phyloP scores from a whole-genome alignment of 306 rosid species.

The Cyamopsis tetragonoloba region DNA sequence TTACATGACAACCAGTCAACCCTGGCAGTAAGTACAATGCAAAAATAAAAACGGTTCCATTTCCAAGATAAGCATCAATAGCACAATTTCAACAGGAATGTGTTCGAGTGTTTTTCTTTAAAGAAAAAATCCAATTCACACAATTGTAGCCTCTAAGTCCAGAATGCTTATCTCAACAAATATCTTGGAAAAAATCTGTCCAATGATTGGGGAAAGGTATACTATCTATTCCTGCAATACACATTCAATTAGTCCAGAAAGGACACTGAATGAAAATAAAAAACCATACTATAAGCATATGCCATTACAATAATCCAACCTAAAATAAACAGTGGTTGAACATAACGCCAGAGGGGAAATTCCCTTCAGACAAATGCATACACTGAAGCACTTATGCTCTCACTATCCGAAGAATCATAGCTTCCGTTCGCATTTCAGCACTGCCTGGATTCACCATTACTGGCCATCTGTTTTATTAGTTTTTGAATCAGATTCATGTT shows the following conservation, averaged over 20 bases:
- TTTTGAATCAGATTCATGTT: conserved; percentile 51
- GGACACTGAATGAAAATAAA: conserved; percentile 31
- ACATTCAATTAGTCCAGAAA: conserved; percentile 32
- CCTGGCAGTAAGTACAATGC: background rate
- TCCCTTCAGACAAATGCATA: conserved; percentile 20
- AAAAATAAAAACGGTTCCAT: background rate
- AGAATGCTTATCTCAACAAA: conserved; percentile 33
- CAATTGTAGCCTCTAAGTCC: conserved; percentile 9
- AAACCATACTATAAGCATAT: conserved; percentile 29
- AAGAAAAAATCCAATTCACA: conserved; percentile 18
- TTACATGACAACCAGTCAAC: background rate
- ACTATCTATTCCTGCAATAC: conserved; percentile 25
- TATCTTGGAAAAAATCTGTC: conserved; percentile 25
- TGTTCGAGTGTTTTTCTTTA: background rate
- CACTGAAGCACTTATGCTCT: conserved; percentile 21
- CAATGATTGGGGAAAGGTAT: conserved; percentile 28
- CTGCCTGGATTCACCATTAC: conserved; percentile 19
- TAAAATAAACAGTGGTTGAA: conserved; percentile 20
- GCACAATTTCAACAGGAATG: conserved; percentile 5
- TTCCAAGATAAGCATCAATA: background rate
- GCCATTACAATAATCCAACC: conserved; percentile 35
- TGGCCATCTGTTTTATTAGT: conserved; percentile 45
- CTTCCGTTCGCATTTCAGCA: conserved; percentile 11
- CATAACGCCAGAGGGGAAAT: conserved; percentile 24
- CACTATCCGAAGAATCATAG: conserved; percentile 23